Base-by-base conservation (phyloP, 2,329 filamentous ascomycete species). In the Tolypocladium ovalisporum region DNA sequence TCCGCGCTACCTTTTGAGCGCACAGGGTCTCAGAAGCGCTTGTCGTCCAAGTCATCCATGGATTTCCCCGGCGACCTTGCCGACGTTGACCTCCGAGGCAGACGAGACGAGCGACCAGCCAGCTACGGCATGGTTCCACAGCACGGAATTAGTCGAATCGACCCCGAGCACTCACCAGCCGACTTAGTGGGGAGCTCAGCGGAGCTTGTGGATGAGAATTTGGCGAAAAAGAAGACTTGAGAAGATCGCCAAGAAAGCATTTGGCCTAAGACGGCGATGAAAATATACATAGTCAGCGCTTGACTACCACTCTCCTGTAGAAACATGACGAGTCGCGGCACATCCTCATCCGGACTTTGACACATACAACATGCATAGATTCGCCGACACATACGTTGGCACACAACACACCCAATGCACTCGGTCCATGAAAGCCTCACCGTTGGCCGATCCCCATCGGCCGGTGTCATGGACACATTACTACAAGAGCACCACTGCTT, bases 101-200 rank as follows among this genome's bases (percentile, higher is more conserved):
- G 66, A 40, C 70, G 65, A 22, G 75, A 77, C 27, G 79, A 82
- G 53, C 73, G 77, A 37, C 77, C 80, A 9, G 77, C 79, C 1
- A 83, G 75, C 57, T 78, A 79, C 56, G 83, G 83, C 24, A 75
- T 75, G 56, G 84, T 86, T 27, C 73, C 79, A 58, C 80, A 84
- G 37, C 81, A 83, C 57, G 81, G 73, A 58, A 79, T 84, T 58
- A 81, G 71, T 63, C 76, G 77, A 34, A 73, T 84, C 24, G 81
- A 84, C 55, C 79, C 77, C 6, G 71, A 74, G 27, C 68, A 72
- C 40, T 69, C 65, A 4, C 67, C 72, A 10, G 67, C 75, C 12
- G 75, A 82, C 60, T 71, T 81, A 29, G 66, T 83, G 2, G 80
- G 79, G 24, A 79, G 75, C 60, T 73, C 79, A 8, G 83, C 82